Evolutionary conservation across 2,329 filamentous ascomycete genomes (phyloP).

Genomic region (Diaporthe destruens): DNA sequence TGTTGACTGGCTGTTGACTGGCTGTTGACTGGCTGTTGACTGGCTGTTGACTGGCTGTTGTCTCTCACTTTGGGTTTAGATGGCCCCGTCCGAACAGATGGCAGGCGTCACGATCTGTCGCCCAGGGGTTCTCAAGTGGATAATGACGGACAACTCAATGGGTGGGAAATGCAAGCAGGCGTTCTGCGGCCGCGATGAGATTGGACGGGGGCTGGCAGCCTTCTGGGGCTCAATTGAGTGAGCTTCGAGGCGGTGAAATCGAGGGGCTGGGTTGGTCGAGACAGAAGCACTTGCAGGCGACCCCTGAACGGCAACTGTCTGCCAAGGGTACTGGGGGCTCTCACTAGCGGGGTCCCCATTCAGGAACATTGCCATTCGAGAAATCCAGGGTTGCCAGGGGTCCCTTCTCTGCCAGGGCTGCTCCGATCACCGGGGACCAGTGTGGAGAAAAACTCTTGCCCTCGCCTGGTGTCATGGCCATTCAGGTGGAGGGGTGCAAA

Average conservation of each 20-base stretch:
- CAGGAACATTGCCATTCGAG: slow-evolving; percentile 22
- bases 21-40: too few relatives aligned
- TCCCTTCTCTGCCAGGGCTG: background rate
- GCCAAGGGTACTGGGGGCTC: background rate
- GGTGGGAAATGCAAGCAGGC: slow-evolving; percentile 23
- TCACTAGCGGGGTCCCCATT: slow-evolving; percentile 21
- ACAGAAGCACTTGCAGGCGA: slow-evolving; percentile 22
- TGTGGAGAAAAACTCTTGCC: slow-evolving; percentile 37
- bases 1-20: too few relatives aligned
- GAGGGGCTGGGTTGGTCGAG: slow-evolving; percentile 39
- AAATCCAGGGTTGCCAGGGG: slow-evolving; percentile 25
- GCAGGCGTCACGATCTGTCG: slow-evolving; percentile 20
- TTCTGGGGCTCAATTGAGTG: slow-evolving; percentile 26
- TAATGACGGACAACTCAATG: slow-evolving; percentile 35
- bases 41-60: background rate
- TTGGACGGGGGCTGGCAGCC: slow-evolving; percentile 26
- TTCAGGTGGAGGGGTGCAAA: slow-evolving; percentile 1
- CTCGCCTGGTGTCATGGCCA: slow-evolving; percentile 23
- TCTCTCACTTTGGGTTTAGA: slow-evolving; percentile 24
- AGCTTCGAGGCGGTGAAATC: slow-evolving; percentile 38
- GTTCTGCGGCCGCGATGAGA: slow-evolving; percentile 25
- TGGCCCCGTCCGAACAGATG: slow-evolving; percentile 9
- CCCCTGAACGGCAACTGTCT: slow-evolving; percentile 36
- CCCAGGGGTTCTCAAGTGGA: slow-evolving; percentile 18
- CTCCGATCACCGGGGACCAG: slow-evolving; percentile 32